Base-by-base conservation (phyloP, 441 rosid species). In the Gossypium schwendimanii region DNA sequence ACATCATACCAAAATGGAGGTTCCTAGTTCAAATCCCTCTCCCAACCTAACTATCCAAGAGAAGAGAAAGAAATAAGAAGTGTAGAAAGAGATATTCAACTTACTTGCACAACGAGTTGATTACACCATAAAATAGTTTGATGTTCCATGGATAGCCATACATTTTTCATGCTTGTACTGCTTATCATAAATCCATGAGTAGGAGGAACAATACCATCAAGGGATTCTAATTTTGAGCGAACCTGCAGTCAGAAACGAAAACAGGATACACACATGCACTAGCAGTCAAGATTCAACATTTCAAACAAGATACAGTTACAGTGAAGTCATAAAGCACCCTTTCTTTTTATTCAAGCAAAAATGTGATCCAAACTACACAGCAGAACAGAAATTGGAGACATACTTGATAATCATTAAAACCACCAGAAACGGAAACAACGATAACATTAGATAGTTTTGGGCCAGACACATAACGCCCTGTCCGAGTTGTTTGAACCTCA, bases 91-190 rank as follows among this genome's bases (percentile, higher is more conserved):
- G 24, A 79, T 36, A 50, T 54, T 73, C 66, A 53, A 84, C 98
- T 85, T 74, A 93, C 99, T 84, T 93, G 99, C 74, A 93, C 91
- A 86, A 91, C 98, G 62, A 95, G 75, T 82, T 95, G 98, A 83
- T 95, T 93, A 81, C 99, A 95, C 99, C 99, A 95, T 71, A 95
- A 73, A 73, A 95, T 95, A 79, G 96, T 94, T 76, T 93, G 99
- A 83, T 95, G 99, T 82, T 95, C 99, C 99, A 95, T 91, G 20
- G 99, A 95, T 73, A 95, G 78, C 98, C 98, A 95, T 54, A 93
- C 99, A 79, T 93, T 95, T 85, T 85, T 93, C 91, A 90, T 86
- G 77, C 95, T 85, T 28, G 96, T 88, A 83, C 91, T 93, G 76
- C 94, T 89, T 74, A 95, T 83, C 89, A 87, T 85, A 83, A 95